Evolutionary conservation across 495 filamentous ascomycete genomes (phyloP).

Genomic region (Aspergillus carlsbadensis): DNA sequence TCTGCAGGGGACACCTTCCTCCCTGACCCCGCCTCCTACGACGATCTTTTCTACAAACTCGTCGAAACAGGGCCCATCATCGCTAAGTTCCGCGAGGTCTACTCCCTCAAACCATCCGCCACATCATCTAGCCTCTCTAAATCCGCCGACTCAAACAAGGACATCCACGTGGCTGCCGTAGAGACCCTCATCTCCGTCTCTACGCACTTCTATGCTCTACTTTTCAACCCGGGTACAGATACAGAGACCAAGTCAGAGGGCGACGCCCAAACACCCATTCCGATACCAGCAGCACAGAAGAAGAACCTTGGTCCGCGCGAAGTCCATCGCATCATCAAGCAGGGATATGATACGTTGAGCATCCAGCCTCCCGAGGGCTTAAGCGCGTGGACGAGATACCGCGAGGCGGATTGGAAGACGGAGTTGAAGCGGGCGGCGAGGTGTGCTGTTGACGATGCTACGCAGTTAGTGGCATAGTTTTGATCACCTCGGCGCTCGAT

Average conservation of each 20-base stretch:
- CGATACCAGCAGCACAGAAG: slow-evolving; percentile 39
- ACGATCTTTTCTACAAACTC: slow-evolving; percentile 97
- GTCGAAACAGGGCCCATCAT: slow-evolving; percentile 88
- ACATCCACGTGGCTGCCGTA: slow-evolving; percentile 56
- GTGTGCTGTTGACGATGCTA: slow-evolving; percentile 60
- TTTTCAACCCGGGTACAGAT: slow-evolving; percentile 60
- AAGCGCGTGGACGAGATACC: slow-evolving; percentile 70
- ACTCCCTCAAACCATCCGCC: slow-evolving; percentile 35
- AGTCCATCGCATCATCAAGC: slow-evolving; percentile 88
- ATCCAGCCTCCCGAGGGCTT: slow-evolving; percentile 82
- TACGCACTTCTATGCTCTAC: slow-evolving; percentile 79
- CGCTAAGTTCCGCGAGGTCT: slow-evolving; percentile 77
- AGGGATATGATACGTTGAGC: slow-evolving; percentile 90
- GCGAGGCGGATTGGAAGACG: slow-evolving; percentile 65
- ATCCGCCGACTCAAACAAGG: slow-evolving; percentile 19
- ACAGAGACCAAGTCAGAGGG: slow-evolving; percentile 29
- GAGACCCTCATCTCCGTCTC: slow-evolving; percentile 82
- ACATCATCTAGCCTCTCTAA: slow-evolving; percentile 15
- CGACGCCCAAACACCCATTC: slow-evolving; percentile 23
- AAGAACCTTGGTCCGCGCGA: slow-evolving; percentile 76
- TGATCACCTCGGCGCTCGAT: background rate
- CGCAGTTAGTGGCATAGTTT: slow-evolving; percentile 34
- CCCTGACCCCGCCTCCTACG: slow-evolving; percentile 84
- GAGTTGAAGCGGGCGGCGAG: slow-evolving; percentile 84
- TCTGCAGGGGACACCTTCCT: slow-evolving; percentile 88